These are phyloP conservation scores for Forsythia suspensa DNA, from an alignment of 257 asterid species.

Conservation along the genomic window DNA sequence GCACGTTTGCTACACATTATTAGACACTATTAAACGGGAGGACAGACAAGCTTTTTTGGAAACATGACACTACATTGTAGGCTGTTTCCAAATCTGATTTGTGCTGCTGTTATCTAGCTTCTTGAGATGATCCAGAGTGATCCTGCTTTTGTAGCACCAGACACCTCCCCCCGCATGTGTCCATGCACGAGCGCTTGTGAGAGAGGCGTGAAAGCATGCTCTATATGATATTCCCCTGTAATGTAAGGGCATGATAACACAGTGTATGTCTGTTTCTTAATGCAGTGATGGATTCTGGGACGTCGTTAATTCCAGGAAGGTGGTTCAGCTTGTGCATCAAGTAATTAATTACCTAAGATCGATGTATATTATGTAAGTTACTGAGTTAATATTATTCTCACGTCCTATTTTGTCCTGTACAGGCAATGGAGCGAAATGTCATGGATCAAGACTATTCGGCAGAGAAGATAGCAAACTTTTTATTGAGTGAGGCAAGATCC, in stretches of 20 bases:
- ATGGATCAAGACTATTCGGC: conserved; percentile 44
- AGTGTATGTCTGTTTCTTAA: conserved; percentile 12
- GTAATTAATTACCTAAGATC: conserved; percentile 30
- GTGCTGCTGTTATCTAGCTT: neutral
- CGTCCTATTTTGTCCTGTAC: conserved; percentile 12
- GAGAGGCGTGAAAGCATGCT: neutral
- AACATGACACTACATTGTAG: neutral
- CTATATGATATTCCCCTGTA: neutral
- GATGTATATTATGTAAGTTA: neutral
- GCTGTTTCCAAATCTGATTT: neutral
- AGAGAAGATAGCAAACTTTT: conserved; percentile 62
- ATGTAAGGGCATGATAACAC: neutral
- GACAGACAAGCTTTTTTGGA: neutral
- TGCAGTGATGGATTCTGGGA: conserved; percentile 97
- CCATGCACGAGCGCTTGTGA: neutral
- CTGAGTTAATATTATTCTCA: neutral
- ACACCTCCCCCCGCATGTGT: neutral
- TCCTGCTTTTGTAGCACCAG: neutral
- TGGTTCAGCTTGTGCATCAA: conserved; percentile 77
- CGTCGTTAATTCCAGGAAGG: conserved; percentile 73
- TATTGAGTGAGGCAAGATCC: conserved; percentile 82
- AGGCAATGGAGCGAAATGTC: conserved; percentile 56
- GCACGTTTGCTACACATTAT: neutral
- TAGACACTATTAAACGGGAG: neutral
- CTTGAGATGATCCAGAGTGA: neutral